Evolutionary conservation across 208 protist genomes (phyloP).

Genomic region (Strigomonas culicis): DNA sequence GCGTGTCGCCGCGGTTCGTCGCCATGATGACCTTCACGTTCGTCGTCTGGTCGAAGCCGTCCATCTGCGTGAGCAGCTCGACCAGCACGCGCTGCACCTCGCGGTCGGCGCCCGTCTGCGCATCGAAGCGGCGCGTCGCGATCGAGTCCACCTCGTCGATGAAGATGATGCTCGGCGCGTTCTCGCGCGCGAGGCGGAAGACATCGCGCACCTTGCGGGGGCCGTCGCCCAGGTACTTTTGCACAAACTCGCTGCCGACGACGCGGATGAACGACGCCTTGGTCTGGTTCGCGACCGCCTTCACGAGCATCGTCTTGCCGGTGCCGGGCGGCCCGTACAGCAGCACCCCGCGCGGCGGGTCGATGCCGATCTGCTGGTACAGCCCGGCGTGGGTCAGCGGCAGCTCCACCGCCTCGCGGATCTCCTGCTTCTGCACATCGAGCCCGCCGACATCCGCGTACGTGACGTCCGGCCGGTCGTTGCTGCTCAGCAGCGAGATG

Average conservation of each 20-base stretch:
- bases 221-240: conserved; percentile 99
- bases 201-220: conserved; percentile 99
- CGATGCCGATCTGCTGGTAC: conserved; percentile 99
- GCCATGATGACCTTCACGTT: conserved; percentile 99
- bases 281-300: conserved; percentile 99
- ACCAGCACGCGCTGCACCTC: conserved; percentile 99
- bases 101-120: conserved; percentile 98
- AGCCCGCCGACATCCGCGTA: conserved; percentile 98
- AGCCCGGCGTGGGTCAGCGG: conserved; percentile 99
- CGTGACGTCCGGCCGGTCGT: conserved; percentile 91
- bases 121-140: conserved; percentile 99
- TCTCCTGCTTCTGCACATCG: conserved; percentile 99
- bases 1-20: conserved; percentile 99
- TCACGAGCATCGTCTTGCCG: conserved; percentile 99
- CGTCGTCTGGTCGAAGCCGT: conserved; percentile 98
- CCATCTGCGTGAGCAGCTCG: conserved; percentile 99
- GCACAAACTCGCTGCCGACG: conserved; percentile 99
- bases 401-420: conserved; percentile 99
- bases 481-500: conserved; percentile 93
- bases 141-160: conserved; percentile 99
- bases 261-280: conserved; percentile 98
- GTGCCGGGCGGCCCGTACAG: conserved; percentile 98
- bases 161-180: conserved; percentile 99
- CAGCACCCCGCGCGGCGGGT: conserved; percentile 99
- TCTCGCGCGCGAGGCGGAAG: conserved; percentile 98